phyloP scores from a whole-genome alignment of 345 rosid species.

The Dipteronia sinensis region DNA sequence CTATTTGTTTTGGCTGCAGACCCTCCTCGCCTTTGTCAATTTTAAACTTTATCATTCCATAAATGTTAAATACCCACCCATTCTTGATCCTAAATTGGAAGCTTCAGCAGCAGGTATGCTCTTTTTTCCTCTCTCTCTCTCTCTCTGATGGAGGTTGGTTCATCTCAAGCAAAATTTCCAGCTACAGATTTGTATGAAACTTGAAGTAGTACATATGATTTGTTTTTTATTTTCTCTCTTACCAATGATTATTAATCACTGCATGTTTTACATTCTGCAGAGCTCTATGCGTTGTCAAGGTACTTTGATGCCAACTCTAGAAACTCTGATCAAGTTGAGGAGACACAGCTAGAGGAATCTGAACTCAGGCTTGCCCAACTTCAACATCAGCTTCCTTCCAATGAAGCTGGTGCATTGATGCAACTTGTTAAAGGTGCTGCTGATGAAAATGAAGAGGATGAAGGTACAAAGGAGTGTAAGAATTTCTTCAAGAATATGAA shows the following conservation, averaged over 20 bases:
- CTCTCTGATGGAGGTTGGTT: neutral
- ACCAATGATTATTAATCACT: neutral
- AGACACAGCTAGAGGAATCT: slow-evolving; percentile 50
- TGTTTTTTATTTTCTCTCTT: neutral
- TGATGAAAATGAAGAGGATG: slow-evolving; percentile 82
- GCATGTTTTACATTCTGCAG: slow-evolving; percentile 43
- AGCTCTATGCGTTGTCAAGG: slow-evolving; percentile 88
- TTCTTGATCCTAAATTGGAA: slow-evolving; percentile 84
- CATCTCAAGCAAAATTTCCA: neutral
- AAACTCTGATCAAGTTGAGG: slow-evolving; percentile 45
- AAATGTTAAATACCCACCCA: slow-evolving; percentile 85
- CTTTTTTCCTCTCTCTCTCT: neutral
- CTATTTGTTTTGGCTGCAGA: slow-evolving; percentile 54
- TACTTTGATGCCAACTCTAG: slow-evolving; percentile 66
- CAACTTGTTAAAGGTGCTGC: slow-evolving; percentile 69
- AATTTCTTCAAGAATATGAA: slow-evolving; percentile 70
- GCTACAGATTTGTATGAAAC: neutral
- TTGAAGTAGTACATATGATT: neutral
- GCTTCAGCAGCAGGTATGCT: slow-evolving; percentile 86
- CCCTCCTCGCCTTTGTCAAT: slow-evolving; percentile 79
- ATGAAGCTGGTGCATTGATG: slow-evolving; percentile 94
- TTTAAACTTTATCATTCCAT: slow-evolving; percentile 80
- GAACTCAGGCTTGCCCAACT: slow-evolving; percentile 92
- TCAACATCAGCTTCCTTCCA: slow-evolving; percentile 90
- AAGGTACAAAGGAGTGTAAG: slow-evolving; percentile 79